These are phyloP conservation scores for Phytophthora cryptogea DNA, from an alignment of 352 stramenopile species.

Conservation along the genomic window DNA sequence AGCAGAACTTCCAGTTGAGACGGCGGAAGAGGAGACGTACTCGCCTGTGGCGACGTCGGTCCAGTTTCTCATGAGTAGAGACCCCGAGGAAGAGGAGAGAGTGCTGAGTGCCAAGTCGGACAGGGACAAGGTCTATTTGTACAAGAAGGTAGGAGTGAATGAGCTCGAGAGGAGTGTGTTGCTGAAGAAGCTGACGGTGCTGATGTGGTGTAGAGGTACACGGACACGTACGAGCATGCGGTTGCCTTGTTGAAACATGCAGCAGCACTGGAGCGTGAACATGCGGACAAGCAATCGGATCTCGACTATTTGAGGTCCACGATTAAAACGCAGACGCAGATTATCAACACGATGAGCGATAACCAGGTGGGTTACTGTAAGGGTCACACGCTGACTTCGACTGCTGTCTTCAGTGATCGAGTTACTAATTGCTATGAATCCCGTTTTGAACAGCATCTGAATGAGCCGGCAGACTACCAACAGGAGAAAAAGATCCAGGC, in stretches of 20 bases:
- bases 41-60: conserved; percentile 44
- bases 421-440: conserved; percentile 11
- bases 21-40: conserved; percentile 15
- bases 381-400: not conserved
- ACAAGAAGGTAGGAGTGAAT: conserved; percentile 66
- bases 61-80: conserved; percentile 59
- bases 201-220: conserved; percentile 51
- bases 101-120: conserved; percentile 63
- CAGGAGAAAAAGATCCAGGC: conserved; percentile 59
- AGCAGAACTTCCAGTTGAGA: not conserved
- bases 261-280: conserved; percentile 46
- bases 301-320: conserved; percentile 52
- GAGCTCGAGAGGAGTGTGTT: not conserved
- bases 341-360: conserved; percentile 57
- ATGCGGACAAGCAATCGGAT: conserved; percentile 42
- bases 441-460: conserved; percentile 25
- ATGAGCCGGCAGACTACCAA: conserved; percentile 37
- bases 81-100: conserved; percentile 64
- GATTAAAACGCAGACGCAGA: conserved; percentile 55
- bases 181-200: not conserved
- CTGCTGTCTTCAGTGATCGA: not conserved
- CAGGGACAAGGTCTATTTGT: conserved; percentile 62
- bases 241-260: conserved; percentile 54
- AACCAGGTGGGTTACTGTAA: conserved; percentile 34
- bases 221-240: conserved; percentile 67